A percentile compares a stretch with the other conserved stretches of the same genome.
These are phyloP conservation scores for Leccinum rimulosum DNA, from an alignment of 768 basidiomycete species.

Conservation along the genomic window DNA sequence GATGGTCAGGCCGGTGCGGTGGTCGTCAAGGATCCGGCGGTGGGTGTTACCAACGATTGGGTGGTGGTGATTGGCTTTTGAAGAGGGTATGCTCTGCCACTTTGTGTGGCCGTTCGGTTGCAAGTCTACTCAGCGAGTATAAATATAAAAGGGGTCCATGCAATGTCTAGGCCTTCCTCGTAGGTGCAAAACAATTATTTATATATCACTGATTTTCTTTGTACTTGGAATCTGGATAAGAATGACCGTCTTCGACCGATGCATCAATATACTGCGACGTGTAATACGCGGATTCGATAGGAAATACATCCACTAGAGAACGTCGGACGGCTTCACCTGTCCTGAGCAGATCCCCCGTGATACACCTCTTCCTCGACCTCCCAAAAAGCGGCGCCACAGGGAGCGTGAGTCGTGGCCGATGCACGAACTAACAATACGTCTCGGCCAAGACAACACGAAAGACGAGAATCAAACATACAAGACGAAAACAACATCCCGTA, in stretches of 20 bases:
- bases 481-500: neutral
- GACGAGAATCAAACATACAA: slow-evolving; percentile 6
- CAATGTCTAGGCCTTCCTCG: neutral
- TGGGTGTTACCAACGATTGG: slow-evolving; percentile 63
- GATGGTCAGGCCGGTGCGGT: slow-evolving; percentile 62
- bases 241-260: neutral
- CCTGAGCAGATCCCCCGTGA: neutral
- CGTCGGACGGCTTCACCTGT: neutral
- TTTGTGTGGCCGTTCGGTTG: neutral
- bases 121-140: neutral
- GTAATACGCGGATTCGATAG: neutral
- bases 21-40: slow-evolving; percentile 72
- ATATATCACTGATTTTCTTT: neutral
- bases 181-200: neutral
- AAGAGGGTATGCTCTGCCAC: neutral
- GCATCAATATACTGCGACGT: too few relatives aligned
- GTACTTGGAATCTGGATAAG: neutral
- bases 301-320: neutral
- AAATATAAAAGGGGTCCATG: neutral
- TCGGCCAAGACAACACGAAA: neutral
- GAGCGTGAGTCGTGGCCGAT: neutral
- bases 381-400: neutral
- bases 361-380: neutral
- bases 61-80: slow-evolving; percentile 40
- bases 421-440: neutral